Percentiles rank a stretch among this genome's conserved stretches.
These are phyloP conservation scores for Selaginella moellendorffii DNA, from an alignment of 75 land plant species.

Conservation along the genomic window DNA sequence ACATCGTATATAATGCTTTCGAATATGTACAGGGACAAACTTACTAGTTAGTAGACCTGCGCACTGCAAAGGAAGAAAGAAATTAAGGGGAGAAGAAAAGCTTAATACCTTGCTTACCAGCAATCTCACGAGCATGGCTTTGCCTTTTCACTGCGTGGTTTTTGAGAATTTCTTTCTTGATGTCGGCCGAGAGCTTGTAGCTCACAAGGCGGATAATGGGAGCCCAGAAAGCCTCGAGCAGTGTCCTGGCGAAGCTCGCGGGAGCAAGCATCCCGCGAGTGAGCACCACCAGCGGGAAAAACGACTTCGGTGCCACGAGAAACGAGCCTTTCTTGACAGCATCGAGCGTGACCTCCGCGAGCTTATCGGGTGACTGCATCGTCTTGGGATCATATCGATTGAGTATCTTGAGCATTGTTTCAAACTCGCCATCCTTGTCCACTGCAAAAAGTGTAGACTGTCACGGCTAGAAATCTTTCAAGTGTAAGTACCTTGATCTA, in stretches of 20 bases:
- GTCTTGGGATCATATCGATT: slow-evolving; percentile 20
- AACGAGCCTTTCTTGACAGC: slow-evolving; percentile 27
- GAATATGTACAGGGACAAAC: not conserved
- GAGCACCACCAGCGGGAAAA: slow-evolving; percentile 8
- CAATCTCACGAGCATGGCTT: not conserved
- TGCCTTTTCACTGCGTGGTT: too few species aligned
- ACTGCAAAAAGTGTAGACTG: slow-evolving; percentile 15
- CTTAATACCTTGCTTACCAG: too few species aligned
- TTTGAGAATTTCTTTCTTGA: not conserved
- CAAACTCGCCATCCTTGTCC: slow-evolving; percentile 19
- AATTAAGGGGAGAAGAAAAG: too few species aligned
- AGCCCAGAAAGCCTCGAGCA: slow-evolving; percentile 4
- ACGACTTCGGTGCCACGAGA: slow-evolving; percentile 22
- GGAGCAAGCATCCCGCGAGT: slow-evolving; percentile 22
- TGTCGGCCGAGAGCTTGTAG: not conserved
- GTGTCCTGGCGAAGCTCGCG: slow-evolving; percentile 11
- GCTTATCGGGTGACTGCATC: slow-evolving; percentile 21
- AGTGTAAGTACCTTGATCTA: slow-evolving; percentile 9
- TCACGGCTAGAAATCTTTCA: too few species aligned
- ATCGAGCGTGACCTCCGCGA: slow-evolving; percentile 15
- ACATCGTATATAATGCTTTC: not conserved
- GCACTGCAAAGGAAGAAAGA: too few species aligned
- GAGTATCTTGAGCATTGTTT: slow-evolving; percentile 9
- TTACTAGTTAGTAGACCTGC: not conserved
- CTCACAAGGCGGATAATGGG: not conserved